Percentiles rank a stretch among this genome's conserved stretches.
phyloP scores from a whole-genome alignment of 1,284 basidiomycete species.

The Athelia sp. region DNA sequence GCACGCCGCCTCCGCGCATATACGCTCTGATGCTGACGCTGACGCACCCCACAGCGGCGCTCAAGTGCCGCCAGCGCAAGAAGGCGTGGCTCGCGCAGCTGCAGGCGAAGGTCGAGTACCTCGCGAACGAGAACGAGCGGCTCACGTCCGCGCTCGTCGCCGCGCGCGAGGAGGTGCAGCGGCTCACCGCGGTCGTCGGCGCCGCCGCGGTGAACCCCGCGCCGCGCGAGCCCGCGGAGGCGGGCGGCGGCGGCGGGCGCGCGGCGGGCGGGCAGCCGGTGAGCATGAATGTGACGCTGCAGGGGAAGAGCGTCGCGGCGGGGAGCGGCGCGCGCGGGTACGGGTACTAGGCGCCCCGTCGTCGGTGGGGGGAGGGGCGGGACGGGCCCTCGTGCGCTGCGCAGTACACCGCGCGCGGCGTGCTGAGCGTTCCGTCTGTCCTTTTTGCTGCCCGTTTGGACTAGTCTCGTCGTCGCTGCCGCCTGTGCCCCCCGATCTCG shows the following conservation, averaged over 20 bases:
- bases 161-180: slow-evolving; percentile 76
- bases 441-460: too few relatives aligned
- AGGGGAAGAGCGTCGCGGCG: slow-evolving; percentile 19
- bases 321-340: slow-evolving; percentile 15
- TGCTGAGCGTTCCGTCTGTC: too few relatives aligned
- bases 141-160: slow-evolving; percentile 73
- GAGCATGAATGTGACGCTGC: slow-evolving; percentile 40
- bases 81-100: slow-evolving; percentile 95
- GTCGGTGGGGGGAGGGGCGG: too few relatives aligned
- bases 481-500: too few relatives aligned
- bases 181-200: slow-evolving; percentile 66
- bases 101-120: slow-evolving; percentile 90
- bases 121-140: slow-evolving; percentile 92
- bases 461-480: too few relatives aligned
- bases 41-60: slow-evolving; percentile 61
- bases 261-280: slow-evolving; percentile 26
- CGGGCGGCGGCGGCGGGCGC: slow-evolving; percentile 16
- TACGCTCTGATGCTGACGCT: not conserved
- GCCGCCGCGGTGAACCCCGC: slow-evolving; percentile 42
- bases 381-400: too few relatives aligned
- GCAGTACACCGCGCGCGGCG: too few relatives aligned
- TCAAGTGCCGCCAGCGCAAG: slow-evolving; percentile 98
- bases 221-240: not conserved
- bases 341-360: slow-evolving; percentile 21
- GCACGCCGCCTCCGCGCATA: slow-evolving; percentile 12